Evolutionary conservation across 1,284 basidiomycete species (phyloP).

Genomic region (Fomitopsis palustris): DNA sequence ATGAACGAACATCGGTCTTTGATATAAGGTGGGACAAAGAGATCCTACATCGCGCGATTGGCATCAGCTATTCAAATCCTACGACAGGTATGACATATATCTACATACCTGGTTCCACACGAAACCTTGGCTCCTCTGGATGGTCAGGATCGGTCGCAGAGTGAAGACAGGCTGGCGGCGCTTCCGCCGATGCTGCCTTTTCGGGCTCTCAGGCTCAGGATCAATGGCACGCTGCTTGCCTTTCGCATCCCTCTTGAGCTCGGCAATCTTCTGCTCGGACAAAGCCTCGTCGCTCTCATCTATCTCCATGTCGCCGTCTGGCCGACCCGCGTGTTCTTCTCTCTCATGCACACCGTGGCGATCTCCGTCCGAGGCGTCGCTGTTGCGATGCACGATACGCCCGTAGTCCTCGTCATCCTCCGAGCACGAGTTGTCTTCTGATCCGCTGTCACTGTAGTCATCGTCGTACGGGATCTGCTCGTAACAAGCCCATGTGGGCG

Average conservation of each 20-base stretch:
- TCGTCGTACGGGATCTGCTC: constrained; percentile 72
- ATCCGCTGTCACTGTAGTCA: constrained; percentile 40
- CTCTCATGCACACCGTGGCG: constrained; percentile 22
- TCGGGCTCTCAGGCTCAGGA: constrained; percentile 47
- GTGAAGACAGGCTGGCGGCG: constrained; percentile 53
- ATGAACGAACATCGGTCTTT: constrained; percentile 76
- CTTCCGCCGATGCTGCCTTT: constrained; percentile 53
- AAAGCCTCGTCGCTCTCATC: constrained; percentile 36
- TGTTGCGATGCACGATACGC: constrained; percentile 24
- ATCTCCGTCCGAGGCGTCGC: constrained; percentile 28
- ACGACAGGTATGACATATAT: background rate
- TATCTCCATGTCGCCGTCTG: constrained; percentile 57
- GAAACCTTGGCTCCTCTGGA: constrained; percentile 81
- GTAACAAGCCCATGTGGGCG: constrained; percentile 82
- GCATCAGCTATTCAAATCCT: constrained; percentile 2
- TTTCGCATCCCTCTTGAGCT: constrained; percentile 58
- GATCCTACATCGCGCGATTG: constrained; percentile 44
- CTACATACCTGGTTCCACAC: constrained; percentile 78
- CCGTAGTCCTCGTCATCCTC: constrained; percentile 69
- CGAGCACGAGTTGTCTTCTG: constrained; percentile 53
- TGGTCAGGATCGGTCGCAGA: constrained; percentile 76
- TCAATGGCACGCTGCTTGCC: constrained; percentile 76
- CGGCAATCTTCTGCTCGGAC: constrained; percentile 35
- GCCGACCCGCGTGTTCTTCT: constrained; percentile 35
- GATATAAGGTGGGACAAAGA: constrained; percentile 82